A percentile compares a stretch with the other conserved stretches of the same genome.
Evolutionary conservation across 176 grass and related monocot species (phyloP).

Genomic region (Avena insularis): DNA sequence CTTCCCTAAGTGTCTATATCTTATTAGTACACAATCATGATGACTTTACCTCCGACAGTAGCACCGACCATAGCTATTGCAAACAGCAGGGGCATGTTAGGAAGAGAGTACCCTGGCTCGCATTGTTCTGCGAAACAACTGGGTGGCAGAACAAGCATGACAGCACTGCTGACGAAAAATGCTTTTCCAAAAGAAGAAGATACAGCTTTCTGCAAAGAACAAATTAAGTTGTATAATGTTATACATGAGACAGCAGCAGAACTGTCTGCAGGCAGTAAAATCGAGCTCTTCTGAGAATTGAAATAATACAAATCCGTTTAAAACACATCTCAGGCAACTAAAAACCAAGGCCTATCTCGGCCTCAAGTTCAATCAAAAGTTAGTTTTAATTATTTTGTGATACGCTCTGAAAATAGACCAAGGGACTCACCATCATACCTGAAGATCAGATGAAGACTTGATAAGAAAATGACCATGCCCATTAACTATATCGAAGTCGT

Average conservation of each 20-base stretch:
- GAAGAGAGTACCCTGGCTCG: slow-evolving; percentile 70
- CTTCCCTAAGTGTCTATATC: not conserved
- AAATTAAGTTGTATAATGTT: slow-evolving; percentile 9
- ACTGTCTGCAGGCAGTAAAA: not conserved
- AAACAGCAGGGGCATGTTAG: slow-evolving; percentile 91
- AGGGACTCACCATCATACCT: slow-evolving; percentile 98
- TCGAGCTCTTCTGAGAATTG: not conserved
- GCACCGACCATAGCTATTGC: slow-evolving; percentile 93
- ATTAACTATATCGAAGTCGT: slow-evolving; percentile 34
- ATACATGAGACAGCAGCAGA: slow-evolving; percentile 24
- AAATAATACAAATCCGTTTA: not conserved
- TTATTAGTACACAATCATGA: not conserved
- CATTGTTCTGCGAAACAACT: slow-evolving; percentile 81
- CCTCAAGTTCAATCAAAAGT: slow-evolving; percentile 17
- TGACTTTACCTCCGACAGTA: slow-evolving; percentile 88
- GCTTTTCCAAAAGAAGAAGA: slow-evolving; percentile 53
- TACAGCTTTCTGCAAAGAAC: slow-evolving; percentile 54
- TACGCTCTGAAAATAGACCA: slow-evolving; percentile 39
- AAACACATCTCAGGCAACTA: not conserved
- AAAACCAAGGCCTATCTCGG: not conserved
- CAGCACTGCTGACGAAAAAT: slow-evolving; percentile 45
- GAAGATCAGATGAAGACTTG: slow-evolving; percentile 69
- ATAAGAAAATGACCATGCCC: slow-evolving; percentile 39
- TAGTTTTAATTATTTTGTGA: not conserved
- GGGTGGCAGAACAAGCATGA: slow-evolving; percentile 57